Base-by-base conservation (phyloP, 2,329 filamentous ascomycete species). In the Trichoderma endophyticum region DNA sequence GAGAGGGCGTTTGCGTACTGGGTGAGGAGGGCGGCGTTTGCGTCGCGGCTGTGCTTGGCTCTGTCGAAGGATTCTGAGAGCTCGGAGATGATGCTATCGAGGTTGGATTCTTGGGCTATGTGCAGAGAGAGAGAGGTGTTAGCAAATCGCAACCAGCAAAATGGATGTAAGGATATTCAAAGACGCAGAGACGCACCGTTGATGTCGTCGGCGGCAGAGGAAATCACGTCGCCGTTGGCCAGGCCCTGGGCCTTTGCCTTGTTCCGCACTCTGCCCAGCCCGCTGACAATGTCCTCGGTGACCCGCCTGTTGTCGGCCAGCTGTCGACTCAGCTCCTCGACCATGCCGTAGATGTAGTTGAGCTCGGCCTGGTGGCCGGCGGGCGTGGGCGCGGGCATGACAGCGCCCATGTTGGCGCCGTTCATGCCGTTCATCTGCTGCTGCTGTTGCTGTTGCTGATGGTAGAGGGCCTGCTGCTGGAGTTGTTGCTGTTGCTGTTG, bases 301-400 rank as follows among this genome's bases (percentile, higher is more conserved):
- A 87, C 86, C 56, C 86, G 84, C 75, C 88, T 84, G 78, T 90
- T 90, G 66, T 90, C 88, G 14, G 88, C 86, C 34, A 91, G 83
- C 77, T 90, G 88, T 39, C 87, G 86, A 76, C 89, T 90, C 62
- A 91, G 83, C 78, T 90, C 88, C 77, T 92, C 90, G 12, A 92
- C 89, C 87, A 91, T 89, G 75, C 85, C 84, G 78, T 91, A 91
- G 77, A 92, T 90, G 80, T 90, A 89, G 78, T 90, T 90, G 73
- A 92, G 85, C 80, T 92, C 90, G 67, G 89, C 87, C 79, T 91
- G 89, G 78, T 92, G 89, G 62, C 89, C 89, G 21, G 89, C 90
- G n/a, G 89, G 89, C 18, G 88, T 90, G 15, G 89, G 89, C 59
- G 86, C 84, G 62, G 85, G 83, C 71, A 86, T 84, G 73, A 83